phyloP scores from a whole-genome alignment of 768 basidiomycete species.

The Exidia glandulosa region DNA sequence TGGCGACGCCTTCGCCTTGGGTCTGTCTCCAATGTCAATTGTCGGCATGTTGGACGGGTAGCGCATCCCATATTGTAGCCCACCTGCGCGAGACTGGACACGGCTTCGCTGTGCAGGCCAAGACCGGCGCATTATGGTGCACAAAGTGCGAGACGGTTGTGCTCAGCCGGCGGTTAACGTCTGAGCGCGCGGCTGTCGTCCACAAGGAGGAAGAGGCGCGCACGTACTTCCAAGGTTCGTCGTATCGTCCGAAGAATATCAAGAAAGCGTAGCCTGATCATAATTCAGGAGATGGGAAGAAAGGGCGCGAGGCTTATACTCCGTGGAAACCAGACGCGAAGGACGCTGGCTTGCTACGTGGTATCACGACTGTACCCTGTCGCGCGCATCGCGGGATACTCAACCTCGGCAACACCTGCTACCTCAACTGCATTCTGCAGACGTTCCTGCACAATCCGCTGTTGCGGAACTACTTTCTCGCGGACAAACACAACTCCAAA shows the following conservation, averaged over 20 bases:
- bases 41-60: slow-evolving; percentile 56
- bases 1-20: slow-evolving; percentile 50
- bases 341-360: slow-evolving; percentile 36
- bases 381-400: slow-evolving; percentile 71
- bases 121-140: slow-evolving; percentile 69
- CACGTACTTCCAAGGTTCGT: slow-evolving; percentile 49
- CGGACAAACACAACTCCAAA: slow-evolving; percentile 75
- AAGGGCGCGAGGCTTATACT: slow-evolving; percentile 35
- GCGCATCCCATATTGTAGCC: slow-evolving; percentile 32
- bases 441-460: slow-evolving; percentile 83
- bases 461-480: slow-evolving; percentile 77
- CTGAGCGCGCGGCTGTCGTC: slow-evolving; percentile 30
- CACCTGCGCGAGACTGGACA: slow-evolving; percentile 54
- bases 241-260: background rate
- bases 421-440: slow-evolving; percentile 86
- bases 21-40: slow-evolving; percentile 64
- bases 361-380: slow-evolving; percentile 48
- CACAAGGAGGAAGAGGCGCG: slow-evolving; percentile 49
- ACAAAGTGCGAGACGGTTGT: slow-evolving; percentile 64
- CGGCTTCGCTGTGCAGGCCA: slow-evolving; percentile 60
- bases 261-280: slow-evolving; percentile 13
- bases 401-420: slow-evolving; percentile 90
- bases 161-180: slow-evolving; percentile 44
- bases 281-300: slow-evolving; percentile 23
- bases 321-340: slow-evolving; percentile 36